Evolutionary conservation across 164 flowering plant genomes (phyloP).

Genomic region (Vitis amurensis): DNA sequence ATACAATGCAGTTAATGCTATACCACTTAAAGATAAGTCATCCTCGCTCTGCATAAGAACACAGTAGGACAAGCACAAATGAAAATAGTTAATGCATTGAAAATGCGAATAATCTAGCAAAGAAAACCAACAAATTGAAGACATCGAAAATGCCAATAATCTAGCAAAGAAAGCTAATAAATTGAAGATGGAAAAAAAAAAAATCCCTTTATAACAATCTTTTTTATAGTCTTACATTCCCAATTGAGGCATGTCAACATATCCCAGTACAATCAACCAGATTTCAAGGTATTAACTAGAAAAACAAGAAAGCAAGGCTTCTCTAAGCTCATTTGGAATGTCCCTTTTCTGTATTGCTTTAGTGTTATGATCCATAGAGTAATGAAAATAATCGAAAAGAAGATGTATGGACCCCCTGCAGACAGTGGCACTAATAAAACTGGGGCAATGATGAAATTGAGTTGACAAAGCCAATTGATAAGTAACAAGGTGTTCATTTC

Average conservation of each 20-base stretch:
- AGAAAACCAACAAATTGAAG: neutral
- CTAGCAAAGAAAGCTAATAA: neutral
- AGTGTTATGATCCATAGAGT: too few relatives aligned
- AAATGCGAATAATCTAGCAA: neutral
- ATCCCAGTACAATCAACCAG: neutral
- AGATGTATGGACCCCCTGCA: neutral
- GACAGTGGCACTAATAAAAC: neutral
- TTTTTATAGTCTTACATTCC: neutral
- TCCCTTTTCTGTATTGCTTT: too few relatives aligned
- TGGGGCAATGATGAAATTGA: neutral
- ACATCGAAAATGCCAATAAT: neutral
- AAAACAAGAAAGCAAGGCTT: neutral
- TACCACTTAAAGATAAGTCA: constrained; percentile 54
- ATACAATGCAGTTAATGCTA: constrained; percentile 68
- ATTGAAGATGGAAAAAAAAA: too few relatives aligned
- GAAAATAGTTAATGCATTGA: neutral
- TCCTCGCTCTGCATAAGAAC: constrained; percentile 63
- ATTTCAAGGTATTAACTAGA: neutral
- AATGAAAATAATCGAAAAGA: too few relatives aligned
- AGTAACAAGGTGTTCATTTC: neutral
- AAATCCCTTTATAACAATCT: neutral
- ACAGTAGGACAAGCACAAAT: constrained; percentile 5
- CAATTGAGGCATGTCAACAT: neutral
- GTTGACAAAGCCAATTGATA: neutral
- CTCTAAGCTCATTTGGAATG: too few relatives aligned